These are phyloP conservation scores for Chlamydomonas sp. DNA, from an alignment of 139 green algal genomes.

Conservation along the genomic window DNA sequence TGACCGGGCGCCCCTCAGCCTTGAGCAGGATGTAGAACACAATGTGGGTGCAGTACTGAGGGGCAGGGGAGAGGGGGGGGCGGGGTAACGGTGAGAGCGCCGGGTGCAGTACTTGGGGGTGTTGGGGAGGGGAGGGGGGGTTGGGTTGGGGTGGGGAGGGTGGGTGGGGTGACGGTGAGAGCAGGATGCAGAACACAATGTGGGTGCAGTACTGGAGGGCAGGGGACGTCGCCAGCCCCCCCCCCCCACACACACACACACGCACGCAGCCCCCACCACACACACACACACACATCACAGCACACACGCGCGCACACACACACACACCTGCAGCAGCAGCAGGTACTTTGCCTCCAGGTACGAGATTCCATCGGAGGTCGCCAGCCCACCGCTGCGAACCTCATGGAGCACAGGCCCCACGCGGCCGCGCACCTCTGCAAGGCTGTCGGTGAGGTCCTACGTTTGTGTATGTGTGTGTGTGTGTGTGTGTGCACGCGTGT, in stretches of 20 bases:
- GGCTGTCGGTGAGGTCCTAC: constrained; percentile 21
- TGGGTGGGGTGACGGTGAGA: too few species aligned
- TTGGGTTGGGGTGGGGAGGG: too few species aligned
- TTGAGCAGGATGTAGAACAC: constrained; percentile 96
- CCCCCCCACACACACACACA: too few species aligned
- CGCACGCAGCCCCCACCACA: too few species aligned
- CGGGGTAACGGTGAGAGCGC: too few species aligned
- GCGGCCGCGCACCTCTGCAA: constrained; percentile 35
- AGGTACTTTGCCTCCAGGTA: constrained; percentile 97
- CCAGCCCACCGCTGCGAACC: constrained; percentile 60
- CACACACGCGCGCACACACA: background rate
- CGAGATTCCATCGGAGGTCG: constrained; percentile 73
- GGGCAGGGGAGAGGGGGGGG: too few species aligned
- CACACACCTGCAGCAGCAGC: constrained; percentile 77
- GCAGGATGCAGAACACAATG: constrained; percentile 76
- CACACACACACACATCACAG: too few species aligned
- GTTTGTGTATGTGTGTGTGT: too few species aligned
- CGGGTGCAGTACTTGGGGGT: constrained; percentile 8
- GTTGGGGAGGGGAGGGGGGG: background rate
- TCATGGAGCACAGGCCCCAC: constrained; percentile 68
- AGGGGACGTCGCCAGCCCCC: too few species aligned
- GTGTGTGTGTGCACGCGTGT: too few species aligned
- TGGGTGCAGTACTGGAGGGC: constrained; percentile 48
- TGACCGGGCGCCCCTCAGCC: constrained; percentile 78
- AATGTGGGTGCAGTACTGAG: constrained; percentile 84